These are phyloP conservation scores for Oryza brachyantha DNA, from an alignment of 176 grass and related monocot species.

Conservation along the genomic window DNA sequence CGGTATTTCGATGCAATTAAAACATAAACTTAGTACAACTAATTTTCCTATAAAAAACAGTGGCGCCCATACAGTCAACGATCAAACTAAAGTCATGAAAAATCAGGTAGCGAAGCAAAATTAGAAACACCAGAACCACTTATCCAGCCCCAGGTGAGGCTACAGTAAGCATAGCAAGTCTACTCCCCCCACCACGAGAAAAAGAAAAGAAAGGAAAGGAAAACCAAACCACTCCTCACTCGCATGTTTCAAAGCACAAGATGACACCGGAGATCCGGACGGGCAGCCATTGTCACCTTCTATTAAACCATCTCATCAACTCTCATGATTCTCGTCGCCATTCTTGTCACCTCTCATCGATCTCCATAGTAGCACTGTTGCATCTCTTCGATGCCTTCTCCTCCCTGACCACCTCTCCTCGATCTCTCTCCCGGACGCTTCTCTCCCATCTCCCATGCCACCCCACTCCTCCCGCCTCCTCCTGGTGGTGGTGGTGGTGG, in stretches of 20 bases:
- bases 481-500: neutral
- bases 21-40: neutral
- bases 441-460: constrained; percentile 47
- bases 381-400: constrained; percentile 21
- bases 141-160: neutral
- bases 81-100: neutral
- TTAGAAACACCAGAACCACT: constrained; percentile 27
- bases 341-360: neutral
- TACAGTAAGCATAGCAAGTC: neutral
- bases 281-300: neutral
- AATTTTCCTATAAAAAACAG: neutral
- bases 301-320: constrained; percentile 36
- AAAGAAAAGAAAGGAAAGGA: too few species aligned
- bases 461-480: constrained; percentile 11
- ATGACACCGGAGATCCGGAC: neutral
- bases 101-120: neutral
- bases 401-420: neutral
- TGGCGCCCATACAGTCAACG: neutral
- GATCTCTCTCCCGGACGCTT: too few species aligned
- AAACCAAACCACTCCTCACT: constrained; percentile 32
- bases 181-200: neutral
- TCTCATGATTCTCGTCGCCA: neutral
- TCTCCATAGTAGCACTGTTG: neutral
- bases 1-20: neutral
- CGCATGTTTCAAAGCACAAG: constrained; percentile 2